Conservation (phyloP, 345 rosid genomes). For the Hibiscus trionum region DNA sequence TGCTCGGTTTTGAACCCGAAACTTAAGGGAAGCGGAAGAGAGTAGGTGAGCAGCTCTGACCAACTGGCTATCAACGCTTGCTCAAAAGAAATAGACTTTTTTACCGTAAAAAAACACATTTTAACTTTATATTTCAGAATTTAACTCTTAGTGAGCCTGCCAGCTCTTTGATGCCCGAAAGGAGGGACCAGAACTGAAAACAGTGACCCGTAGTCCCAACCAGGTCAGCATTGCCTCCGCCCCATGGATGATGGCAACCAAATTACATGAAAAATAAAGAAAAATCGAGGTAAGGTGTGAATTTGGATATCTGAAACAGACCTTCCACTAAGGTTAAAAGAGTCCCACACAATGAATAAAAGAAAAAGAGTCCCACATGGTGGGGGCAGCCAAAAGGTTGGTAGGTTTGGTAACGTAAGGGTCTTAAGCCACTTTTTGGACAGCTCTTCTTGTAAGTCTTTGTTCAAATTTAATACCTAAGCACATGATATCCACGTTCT, state of each 20-base stretch:
- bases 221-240: not conserved
- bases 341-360: constrained; percentile 18
- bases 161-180: not conserved
- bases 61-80: too few relatives aligned
- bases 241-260: not conserved
- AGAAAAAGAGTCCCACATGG: constrained; percentile 24
- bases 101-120: too few relatives aligned
- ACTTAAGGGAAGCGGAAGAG: too few relatives aligned
- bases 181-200: not conserved
- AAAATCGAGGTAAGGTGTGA: not conserved
- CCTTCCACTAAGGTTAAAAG: constrained; percentile 15
- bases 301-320: constrained; percentile 10
- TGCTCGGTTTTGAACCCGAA: too few relatives aligned
- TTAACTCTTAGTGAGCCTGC: not conserved
- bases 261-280: not conserved
- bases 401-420: constrained; percentile 11
- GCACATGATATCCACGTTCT: constrained; percentile 50
- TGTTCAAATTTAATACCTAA: constrained; percentile 24
- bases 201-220: not conserved
- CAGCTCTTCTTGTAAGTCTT: constrained; percentile 3
- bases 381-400: constrained; percentile 15
- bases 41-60: too few relatives aligned
- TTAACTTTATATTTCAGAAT: too few relatives aligned
- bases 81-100: too few relatives aligned
- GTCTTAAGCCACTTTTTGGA: constrained; percentile 6